These are phyloP conservation scores for Nannizzia gypsea DNA, from an alignment of 2,329 filamentous ascomycete genomes.

Conservation along the genomic window DNA sequence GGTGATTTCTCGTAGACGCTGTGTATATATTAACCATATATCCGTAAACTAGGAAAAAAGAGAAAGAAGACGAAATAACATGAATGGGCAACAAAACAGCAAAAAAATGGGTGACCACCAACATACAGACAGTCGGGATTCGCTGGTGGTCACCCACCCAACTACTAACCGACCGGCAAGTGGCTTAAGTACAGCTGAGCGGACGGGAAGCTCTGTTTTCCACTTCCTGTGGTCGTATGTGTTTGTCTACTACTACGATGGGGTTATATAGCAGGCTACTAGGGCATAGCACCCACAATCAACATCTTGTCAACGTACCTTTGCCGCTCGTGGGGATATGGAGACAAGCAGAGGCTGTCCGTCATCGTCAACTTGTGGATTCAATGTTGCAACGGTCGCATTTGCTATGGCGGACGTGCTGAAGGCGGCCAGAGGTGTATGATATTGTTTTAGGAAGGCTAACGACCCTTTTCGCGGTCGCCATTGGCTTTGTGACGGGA, in stretches of 20 bases:
- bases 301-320: conserved; percentile 42
- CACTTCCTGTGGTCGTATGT: conserved; percentile 38
- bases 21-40: conserved; percentile 2
- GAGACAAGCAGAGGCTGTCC: conserved; percentile 73
- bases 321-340: conserved; percentile 71
- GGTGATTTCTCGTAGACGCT: conserved; percentile 66
- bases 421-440: conserved; percentile 16
- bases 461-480: not conserved
- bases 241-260: conserved; percentile 5
- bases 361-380: conserved; percentile 68
- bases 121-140: conserved; percentile 37
- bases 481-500: conserved; percentile 11
- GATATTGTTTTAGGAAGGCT: not conserved
- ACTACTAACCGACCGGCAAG: not conserved
- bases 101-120: conserved; percentile 18
- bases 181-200: conserved; percentile 19
- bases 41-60: conserved; percentile 12
- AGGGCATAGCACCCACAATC: not conserved
- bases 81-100: too few species aligned
- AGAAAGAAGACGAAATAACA: conserved; percentile 25
- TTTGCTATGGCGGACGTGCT: conserved; percentile 24
- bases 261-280: conserved; percentile 14
- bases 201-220: conserved; percentile 38
- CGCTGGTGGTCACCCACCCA: conserved; percentile 37
- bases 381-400: conserved; percentile 40